Percentiles rank a stretch among this genome's conserved stretches.
These are phyloP conservation scores for Alternaria postmessia DNA, from an alignment of 2,329 filamentous ascomycete genomes.

Conservation along the genomic window DNA sequence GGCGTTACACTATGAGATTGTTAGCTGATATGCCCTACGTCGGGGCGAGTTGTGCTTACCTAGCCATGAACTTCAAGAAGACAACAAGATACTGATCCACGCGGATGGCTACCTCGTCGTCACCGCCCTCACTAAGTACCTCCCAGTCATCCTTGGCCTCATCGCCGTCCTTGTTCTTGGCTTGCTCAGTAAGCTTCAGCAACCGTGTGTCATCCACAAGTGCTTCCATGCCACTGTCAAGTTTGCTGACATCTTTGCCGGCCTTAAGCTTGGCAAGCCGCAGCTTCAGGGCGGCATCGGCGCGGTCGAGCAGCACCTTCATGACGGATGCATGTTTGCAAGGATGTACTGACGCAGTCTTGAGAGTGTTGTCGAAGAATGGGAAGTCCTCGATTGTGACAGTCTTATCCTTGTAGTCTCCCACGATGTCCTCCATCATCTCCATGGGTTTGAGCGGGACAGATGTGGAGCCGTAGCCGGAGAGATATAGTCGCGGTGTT, in stretches of 20 bases:
- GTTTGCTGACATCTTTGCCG: conserved; percentile 63
- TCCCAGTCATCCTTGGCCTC: conserved; percentile 67
- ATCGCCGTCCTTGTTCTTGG: conserved; percentile 53
- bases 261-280: conserved; percentile 81
- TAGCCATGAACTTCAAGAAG: conserved; percentile 78
- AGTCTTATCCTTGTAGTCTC: conserved; percentile 98
- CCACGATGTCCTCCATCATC: conserved; percentile 97
- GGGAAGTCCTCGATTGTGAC: conserved; percentile 98
- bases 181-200: conserved; percentile 63
- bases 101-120: conserved; percentile 81
- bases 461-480: conserved; percentile 81
- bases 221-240: conserved; percentile 76
- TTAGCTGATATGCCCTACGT: conserved; percentile 58
- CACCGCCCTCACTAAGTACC: conserved; percentile 64
- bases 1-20: conserved; percentile 84
- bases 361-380: conserved; percentile 88
- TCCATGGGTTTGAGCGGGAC: conserved; percentile 81
- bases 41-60: conserved; percentile 34
- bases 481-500: conserved; percentile 93
- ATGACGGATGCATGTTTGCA: conserved; percentile 98
- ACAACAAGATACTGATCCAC: conserved; percentile 91
- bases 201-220: conserved; percentile 82
- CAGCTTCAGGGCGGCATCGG: conserved; percentile 90
- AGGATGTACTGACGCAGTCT: conserved; percentile 96
- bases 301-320: conserved; percentile 95